A percentile compares a stretch with the other conserved stretches of the same genome.
Evolutionary conservation across 139 green algal species (phyloP).

Genomic region (Chlamydomonas sp.): DNA sequence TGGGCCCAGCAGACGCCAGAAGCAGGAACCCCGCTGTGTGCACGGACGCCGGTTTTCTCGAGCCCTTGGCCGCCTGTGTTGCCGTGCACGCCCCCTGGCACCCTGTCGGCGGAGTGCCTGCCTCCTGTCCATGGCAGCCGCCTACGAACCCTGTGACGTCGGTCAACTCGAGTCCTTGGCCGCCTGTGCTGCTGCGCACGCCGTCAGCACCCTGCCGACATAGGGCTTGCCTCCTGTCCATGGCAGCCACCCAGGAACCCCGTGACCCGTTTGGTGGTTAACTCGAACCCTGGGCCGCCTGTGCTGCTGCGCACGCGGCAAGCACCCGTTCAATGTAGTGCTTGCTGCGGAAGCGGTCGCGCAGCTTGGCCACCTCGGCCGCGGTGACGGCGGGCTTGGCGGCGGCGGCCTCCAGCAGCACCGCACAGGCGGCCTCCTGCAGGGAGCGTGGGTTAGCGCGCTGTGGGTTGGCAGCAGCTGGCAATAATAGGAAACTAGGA

Average conservation of each 20-base stretch:
- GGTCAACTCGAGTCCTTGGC: too few species aligned
- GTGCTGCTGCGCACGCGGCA: constrained; percentile 33
- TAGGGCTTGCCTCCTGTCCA: too few species aligned
- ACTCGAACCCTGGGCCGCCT: too few species aligned
- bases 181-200: constrained; percentile 33
- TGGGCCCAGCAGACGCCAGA: too few species aligned
- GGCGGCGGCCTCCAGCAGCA: constrained; percentile 57
- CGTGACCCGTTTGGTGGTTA: too few species aligned
- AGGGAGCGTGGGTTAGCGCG: background rate
- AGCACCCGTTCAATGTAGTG: constrained; percentile 65
- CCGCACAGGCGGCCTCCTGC: constrained; percentile 54
- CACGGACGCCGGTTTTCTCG: too few species aligned
- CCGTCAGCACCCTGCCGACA: constrained; percentile 51
- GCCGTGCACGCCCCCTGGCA: constrained; percentile 44
- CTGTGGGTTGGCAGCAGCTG: too few species aligned
- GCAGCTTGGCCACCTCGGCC: constrained; percentile 66
- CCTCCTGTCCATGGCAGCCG: too few species aligned
- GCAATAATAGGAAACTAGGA: too few species aligned
- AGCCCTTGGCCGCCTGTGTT: background rate
- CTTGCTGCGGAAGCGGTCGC: constrained; percentile 58
- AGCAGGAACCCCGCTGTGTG: too few species aligned
- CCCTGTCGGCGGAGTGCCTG: constrained; percentile 53
- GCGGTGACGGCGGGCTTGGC: constrained; percentile 49
- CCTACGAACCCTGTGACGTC: too few species aligned
- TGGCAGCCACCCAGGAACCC: too few species aligned